phyloP scores from a whole-genome alignment of 2,329 filamentous ascomycete species.

The Colletotrichum lupini region DNA sequence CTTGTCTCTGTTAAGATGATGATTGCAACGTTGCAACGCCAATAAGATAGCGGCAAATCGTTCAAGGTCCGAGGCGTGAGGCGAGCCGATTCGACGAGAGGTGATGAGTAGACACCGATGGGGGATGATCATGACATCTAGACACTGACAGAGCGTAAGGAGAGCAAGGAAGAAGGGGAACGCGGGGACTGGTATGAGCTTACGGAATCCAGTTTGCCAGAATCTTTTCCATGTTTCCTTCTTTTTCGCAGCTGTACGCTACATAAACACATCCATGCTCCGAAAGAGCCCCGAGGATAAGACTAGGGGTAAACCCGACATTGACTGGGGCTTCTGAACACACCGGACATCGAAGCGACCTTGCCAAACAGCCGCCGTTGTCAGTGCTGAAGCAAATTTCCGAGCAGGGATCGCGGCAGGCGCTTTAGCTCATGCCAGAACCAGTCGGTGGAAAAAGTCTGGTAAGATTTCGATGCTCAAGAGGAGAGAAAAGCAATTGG shows the following conservation, averaged over 20 bases:
- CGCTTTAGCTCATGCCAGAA: background rate
- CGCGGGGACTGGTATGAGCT: background rate
- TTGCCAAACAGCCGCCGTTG: conserved; percentile 1
- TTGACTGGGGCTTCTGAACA: background rate
- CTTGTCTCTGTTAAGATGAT: conserved; percentile 18
- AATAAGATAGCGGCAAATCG: conserved; percentile 28
- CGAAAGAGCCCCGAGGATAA: background rate
- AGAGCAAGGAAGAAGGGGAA: background rate
- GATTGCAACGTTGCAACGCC: conserved; percentile 35
- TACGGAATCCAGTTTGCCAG: background rate
- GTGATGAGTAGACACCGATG: background rate
- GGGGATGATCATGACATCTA: conserved; percentile 20
- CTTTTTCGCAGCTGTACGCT: background rate
- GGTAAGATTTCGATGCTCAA: background rate
- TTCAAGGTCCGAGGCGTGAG: background rate
- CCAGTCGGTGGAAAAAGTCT: conserved; percentile 20
- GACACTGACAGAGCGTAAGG: background rate
- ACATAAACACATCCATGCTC: background rate
- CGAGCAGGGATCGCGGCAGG: conserved; percentile 11
- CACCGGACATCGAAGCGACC: conserved; percentile 13
- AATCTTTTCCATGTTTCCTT: background rate
- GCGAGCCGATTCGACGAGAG: conserved; percentile 17
- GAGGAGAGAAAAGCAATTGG: background rate
- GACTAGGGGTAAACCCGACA: background rate
- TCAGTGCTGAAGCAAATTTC: conserved; percentile 23